Percentiles rank a stretch among this genome's conserved stretches.
These are phyloP conservation scores for Prasinococcaceae sp. DNA, from an alignment of 139 green algal species.

Conservation along the genomic window DNA sequence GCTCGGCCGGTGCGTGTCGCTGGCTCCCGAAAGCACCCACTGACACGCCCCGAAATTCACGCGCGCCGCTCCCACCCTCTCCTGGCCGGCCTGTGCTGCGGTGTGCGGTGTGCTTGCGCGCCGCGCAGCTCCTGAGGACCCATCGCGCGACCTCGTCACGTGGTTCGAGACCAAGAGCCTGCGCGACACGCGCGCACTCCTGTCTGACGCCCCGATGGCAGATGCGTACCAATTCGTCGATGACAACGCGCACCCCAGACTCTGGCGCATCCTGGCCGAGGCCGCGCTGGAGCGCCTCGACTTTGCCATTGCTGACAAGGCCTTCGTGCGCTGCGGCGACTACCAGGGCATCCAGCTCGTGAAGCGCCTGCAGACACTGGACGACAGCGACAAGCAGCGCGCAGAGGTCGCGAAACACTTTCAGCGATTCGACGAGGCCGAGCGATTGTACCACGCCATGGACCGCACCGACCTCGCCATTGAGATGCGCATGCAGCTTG, in stretches of 20 bases:
- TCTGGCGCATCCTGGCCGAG: slow-evolving; percentile 66
- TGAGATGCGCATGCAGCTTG: slow-evolving; percentile 52
- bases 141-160: slow-evolving; percentile 38
- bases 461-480: slow-evolving; percentile 58
- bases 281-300: slow-evolving; percentile 47
- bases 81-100: no score
- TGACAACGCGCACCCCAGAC: slow-evolving; percentile 39
- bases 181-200: slow-evolving; percentile 42
- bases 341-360: slow-evolving; percentile 55
- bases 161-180: slow-evolving; percentile 48
- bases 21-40: no score
- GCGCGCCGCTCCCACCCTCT: no score
- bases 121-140: slow-evolving; percentile 45
- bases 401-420: slow-evolving; percentile 47
- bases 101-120: no score
- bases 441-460: slow-evolving; percentile 51
- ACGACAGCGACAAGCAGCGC: slow-evolving; percentile 44
- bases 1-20: no score
- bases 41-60: no score
- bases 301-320: slow-evolving; percentile 55
- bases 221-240: slow-evolving; percentile 54
- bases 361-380: slow-evolving; percentile 49
- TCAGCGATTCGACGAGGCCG: slow-evolving; percentile 63
- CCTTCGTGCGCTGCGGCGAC: slow-evolving; percentile 41
- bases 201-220: slow-evolving; percentile 28